Percentiles rank a stretch among this genome's conserved stretches.
phyloP scores from a whole-genome alignment of 225 moss, liverwort and hornwort species.

The Antitrichia curtipendula region DNA sequence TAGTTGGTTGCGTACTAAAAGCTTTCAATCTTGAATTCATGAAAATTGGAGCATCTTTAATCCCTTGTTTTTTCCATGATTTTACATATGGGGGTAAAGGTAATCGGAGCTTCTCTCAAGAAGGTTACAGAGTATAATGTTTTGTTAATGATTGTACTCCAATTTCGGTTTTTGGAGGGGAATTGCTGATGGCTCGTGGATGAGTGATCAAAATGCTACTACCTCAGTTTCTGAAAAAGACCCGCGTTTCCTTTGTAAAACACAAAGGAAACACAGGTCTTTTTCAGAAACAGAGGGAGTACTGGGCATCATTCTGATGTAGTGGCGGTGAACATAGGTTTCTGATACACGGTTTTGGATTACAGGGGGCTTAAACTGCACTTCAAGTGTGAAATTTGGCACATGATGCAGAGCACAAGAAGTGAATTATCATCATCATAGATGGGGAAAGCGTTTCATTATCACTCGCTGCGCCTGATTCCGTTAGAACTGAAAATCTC shows the following conservation, averaged over 20 bases:
- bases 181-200: neutral
- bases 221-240: no score
- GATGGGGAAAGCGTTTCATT: constrained; percentile 11
- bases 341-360: neutral
- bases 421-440: constrained; percentile 20
- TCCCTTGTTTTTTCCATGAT: neutral
- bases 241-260: no score
- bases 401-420: constrained; percentile 13
- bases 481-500: neutral
- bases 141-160: neutral
- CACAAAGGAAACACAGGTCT: no score
- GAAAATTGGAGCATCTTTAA: neutral
- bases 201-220: neutral
- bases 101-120: neutral
- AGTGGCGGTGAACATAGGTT: neutral
- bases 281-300: no score
- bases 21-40: neutral
- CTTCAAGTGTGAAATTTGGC: constrained; percentile 10
- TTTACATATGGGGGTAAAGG: neutral
- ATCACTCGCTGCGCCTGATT: neutral
- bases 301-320: neutral
- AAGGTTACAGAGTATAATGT: neutral
- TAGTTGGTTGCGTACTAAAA: neutral
- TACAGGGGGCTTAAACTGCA: constrained; percentile 9
- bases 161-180: neutral